These are phyloP conservation scores for Oleoguttula mirabilis DNA, from an alignment of 495 filamentous ascomycete genomes.

Conservation along the genomic window DNA sequence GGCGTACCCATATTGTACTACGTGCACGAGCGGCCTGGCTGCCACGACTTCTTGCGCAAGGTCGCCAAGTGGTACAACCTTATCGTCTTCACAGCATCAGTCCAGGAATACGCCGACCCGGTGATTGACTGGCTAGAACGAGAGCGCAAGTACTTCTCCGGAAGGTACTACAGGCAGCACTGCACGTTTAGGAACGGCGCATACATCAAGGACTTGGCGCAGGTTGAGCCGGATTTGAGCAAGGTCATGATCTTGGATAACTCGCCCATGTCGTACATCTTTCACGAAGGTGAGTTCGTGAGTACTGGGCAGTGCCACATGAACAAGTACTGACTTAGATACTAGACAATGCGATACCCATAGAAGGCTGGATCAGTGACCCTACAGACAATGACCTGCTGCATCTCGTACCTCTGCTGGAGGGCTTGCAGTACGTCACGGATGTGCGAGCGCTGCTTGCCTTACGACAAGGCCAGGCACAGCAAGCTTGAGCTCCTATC, in stretches of 20 bases:
- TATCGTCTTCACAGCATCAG: conserved; percentile 92
- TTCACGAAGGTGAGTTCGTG: conserved; percentile 73
- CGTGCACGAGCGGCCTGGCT: conserved; percentile 93
- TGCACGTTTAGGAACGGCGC: conserved; percentile 90
- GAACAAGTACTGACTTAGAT: no score
- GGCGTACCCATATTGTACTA: conserved; percentile 97
- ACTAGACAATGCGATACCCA: conserved; percentile 87
- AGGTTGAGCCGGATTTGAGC: conserved; percentile 89
- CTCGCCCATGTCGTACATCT: conserved; percentile 94
- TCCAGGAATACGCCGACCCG: conserved; percentile 96
- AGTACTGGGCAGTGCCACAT: neutral
- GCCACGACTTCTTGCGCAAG: conserved; percentile 91
- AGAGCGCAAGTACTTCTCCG: conserved; percentile 88
- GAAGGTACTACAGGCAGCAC: conserved; percentile 87
- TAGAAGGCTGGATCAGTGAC: conserved; percentile 87
- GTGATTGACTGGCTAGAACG: conserved; percentile 98
- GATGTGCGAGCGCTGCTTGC: conserved; percentile 85
- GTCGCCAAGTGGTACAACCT: conserved; percentile 93
- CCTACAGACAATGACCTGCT: conserved; percentile 82
- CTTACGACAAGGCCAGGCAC: conserved; percentile 68
- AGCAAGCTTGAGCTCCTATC: conserved; percentile 22
- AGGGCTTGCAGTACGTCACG: conserved; percentile 88
- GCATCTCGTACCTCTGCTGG: conserved; percentile 84
- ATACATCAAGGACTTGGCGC: conserved; percentile 94
- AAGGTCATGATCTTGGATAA: conserved; percentile 98